Evolutionary conservation across 2,329 filamentous ascomycete species (phyloP), one percentile per base, ranked within the genome.

Genomic region (Myriosclerotinia curreyana): DNA sequence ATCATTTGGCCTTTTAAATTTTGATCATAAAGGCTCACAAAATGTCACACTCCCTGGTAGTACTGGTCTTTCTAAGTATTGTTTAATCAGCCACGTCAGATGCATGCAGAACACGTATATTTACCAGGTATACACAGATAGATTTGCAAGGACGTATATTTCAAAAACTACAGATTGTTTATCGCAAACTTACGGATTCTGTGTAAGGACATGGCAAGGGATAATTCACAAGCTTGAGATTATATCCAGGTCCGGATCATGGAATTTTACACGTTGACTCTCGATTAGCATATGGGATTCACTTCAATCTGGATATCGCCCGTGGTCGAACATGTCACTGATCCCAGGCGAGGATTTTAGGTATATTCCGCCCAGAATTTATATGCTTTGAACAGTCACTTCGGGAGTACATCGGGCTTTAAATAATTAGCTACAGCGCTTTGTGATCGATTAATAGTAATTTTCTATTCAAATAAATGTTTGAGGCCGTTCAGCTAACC

Each of bases 301-400:
- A 60, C 40, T 2, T 49, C 51, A 17, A 73, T 77, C 48, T 80
- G 78, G 79, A 80, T 81, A 60, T 79, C 78, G 3, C 79, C 79
- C 0, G 71, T 81, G 38, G 77, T 77, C 1, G 66, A 72, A 46
- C 75, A 79, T 36, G 65, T 78, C 7, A 66, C 73, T 22, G 75
- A 74, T 11, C 66, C 70, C 25, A 76, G 74, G 58, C 67, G 72
- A 25, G 71, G 77, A 2, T 81, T 79, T 65, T 78, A 80, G 67
- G 79, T 78, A 12, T 81, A 80, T 69, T 80, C 78, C 77, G 76
- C 76, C 0, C 70, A 79, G 65, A 76, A 83, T 66, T 71, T 83
- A 17, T 79, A 82, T 65, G 65, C 73, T 0, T 66, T 83, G 50
- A 83, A 83, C 68, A 71, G 74, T 4, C 78, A 82, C 65, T 83